A percentile compares a stretch with the other conserved stretches of the same genome.
Conservation (phyloP, 2,329 filamentous ascomycete species). For the Aspergillus fischeri region DNA sequence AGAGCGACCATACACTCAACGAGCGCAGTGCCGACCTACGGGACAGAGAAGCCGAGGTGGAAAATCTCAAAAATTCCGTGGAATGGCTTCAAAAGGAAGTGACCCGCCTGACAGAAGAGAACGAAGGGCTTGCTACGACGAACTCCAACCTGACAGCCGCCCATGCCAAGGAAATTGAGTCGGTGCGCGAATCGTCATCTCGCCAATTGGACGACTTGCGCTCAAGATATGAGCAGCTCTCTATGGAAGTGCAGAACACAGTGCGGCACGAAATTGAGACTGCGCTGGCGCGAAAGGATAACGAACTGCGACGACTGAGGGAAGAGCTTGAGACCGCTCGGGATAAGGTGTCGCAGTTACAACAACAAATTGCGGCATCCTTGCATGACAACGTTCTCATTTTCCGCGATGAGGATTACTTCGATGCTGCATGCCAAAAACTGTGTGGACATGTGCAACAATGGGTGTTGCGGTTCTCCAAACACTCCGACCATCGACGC, state of each 20-base stretch:
- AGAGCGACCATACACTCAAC: conserved; percentile 55
- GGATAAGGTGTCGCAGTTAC: conserved; percentile 57
- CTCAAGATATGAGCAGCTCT: conserved; percentile 58
- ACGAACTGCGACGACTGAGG: conserved; percentile 73
- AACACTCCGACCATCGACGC: conserved; percentile 88
- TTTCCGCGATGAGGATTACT: conserved; percentile 87
- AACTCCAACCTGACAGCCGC: conserved; percentile 73
- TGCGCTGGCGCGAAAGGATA: conserved; percentile 74
- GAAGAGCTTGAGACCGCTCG: conserved; percentile 70
- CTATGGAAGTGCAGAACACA: conserved; percentile 59
- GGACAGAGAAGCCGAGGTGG: conserved; percentile 83
- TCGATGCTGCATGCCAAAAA: conserved; percentile 88
- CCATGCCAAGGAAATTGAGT: conserved; percentile 66
- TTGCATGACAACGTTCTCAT: conserved; percentile 70
- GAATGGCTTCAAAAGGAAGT: conserved; percentile 80
- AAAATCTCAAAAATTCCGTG: conserved; percentile 72
- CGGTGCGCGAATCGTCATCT: conserved; percentile 58
- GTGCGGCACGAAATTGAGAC: conserved; percentile 59
- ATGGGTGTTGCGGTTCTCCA: conserved; percentile 97
- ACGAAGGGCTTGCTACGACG: conserved; percentile 71
- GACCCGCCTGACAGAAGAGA: conserved; percentile 73
- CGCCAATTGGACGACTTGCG: conserved; percentile 68
- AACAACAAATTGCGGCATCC: conserved; percentile 56
- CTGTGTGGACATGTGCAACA: conserved; percentile 94
- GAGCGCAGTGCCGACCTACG: conserved; percentile 66